phyloP scores from a whole-genome alignment of 257 asterid genomes.

The Solanum pimpinellifolium region DNA sequence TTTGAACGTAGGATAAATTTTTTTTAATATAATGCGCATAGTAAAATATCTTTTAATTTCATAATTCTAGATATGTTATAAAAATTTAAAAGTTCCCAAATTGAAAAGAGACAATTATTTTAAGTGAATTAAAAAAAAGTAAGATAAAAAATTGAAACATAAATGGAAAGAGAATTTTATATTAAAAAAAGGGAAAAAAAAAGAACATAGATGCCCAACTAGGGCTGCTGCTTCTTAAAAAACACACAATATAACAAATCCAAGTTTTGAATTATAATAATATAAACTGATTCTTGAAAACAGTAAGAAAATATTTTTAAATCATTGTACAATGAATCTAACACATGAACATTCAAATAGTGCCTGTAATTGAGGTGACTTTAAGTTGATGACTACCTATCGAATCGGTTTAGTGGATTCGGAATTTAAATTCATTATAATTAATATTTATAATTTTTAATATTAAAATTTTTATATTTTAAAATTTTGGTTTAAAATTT shows the following conservation, averaged over 20 bases:
- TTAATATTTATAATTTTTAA: not conserved
- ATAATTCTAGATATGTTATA: not conserved
- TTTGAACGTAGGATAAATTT: too few species aligned
- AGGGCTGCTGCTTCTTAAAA: not conserved
- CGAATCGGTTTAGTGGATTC: not conserved
- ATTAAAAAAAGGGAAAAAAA: too few species aligned
- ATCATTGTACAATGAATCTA: constrained; percentile 20
- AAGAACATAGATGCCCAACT: not conserved
- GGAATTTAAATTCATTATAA: not conserved
- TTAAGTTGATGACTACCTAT: not conserved
- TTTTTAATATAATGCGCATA: too few species aligned
- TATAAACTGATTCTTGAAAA: not conserved
- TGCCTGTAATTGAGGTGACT: not conserved
- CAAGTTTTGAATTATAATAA: not conserved
- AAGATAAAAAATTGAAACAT: not conserved
- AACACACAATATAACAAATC: not conserved
- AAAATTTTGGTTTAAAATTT: not conserved
- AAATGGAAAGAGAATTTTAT: not conserved
- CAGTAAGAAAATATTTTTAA: not conserved
- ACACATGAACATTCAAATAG: not conserved
- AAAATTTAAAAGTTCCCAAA: too few species aligned
- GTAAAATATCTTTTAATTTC: not conserved
- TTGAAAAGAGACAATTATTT: not conserved
- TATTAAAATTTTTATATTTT: not conserved
- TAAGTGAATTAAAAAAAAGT: not conserved